Base-by-base conservation (phyloP, 164 flowering plant species). In the Taxillus chinensis region DNA sequence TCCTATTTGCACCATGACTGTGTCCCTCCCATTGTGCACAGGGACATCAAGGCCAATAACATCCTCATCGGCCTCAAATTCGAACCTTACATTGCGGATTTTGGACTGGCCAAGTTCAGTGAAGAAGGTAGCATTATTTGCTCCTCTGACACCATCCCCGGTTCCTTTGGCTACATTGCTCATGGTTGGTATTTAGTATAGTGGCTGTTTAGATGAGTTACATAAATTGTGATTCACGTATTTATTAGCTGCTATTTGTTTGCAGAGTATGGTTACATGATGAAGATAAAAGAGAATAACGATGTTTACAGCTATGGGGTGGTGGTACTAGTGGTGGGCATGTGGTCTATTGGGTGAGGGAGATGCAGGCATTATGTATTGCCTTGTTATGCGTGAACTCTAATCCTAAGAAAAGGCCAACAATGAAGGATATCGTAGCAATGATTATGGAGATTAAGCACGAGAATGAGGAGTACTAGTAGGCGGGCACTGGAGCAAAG, bases 1-100 rank as follows among this genome's bases (percentile, higher is more conserved):
- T 84, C 96, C 41, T 89, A 89, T 62, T 71, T 89, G 17, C 96
- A 89, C 78, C 96, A 89, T 62, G 93, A 89, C 60, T 89, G 96
- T 64, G 78, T 80, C 5, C 96, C 96, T 39, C 88, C 90, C 0
- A 89, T 89, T 13, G 84, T 86, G 59, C 96, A 89, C 69, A 66
- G 96, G 39, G 96, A 89, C 73, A 83, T 89, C 78, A 89, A 89
- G 69, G 89, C 88, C 63, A 86, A 86, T 51, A 89, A 89, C 75
- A 86, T 89, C 46, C 83, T 89, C 45, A 80, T 89, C 39, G 96
- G 96, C 45, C 86, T 80, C 43, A 79, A 83, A 38, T 89, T 86
- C 45, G 91, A 89, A 73, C 86, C 96, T 41, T 89, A 87, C 59
- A 85, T 89, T 59, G 92, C 96, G 5, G 96, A 89, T 72, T 89